A percentile compares a stretch with the other conserved stretches of the same genome.
phyloP scores from a whole-genome alignment of 2,329 filamentous ascomycete species.

The Nectriaceae sp. region DNA sequence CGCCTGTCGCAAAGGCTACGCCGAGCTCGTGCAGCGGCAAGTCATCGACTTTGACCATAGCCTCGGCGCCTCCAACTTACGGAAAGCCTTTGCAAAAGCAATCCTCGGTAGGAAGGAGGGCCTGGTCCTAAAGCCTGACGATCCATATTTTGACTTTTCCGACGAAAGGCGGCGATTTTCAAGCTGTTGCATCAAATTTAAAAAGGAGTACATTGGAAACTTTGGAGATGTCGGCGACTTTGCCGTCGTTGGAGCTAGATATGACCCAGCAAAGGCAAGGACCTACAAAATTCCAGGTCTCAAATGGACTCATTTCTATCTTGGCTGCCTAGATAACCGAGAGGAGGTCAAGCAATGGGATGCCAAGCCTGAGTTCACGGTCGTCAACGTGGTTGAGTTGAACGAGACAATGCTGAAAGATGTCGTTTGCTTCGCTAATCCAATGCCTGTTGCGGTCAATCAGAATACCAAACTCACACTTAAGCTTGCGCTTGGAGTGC shows the following conservation, averaged over 20 bases:
- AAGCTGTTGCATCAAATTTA: constrained; percentile 74
- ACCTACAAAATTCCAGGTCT: constrained; percentile 55
- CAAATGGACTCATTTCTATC: constrained; percentile 78
- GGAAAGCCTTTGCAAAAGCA: constrained; percentile 65
- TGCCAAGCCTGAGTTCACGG: constrained; percentile 60
- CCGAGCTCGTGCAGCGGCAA: constrained; percentile 67
- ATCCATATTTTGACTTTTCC: constrained; percentile 70
- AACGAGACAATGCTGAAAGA: constrained; percentile 51
- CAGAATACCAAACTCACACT: constrained; percentile 47
- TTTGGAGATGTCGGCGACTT: constrained; percentile 86
- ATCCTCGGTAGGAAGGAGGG: constrained; percentile 74
- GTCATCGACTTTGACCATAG: constrained; percentile 64
- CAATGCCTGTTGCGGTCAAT: constrained; percentile 37
- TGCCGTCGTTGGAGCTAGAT: constrained; percentile 74
- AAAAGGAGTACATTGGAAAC: constrained; percentile 78
- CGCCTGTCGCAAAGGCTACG: constrained; percentile 56
- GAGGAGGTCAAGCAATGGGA: constrained; percentile 54
- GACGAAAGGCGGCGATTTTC: constrained; percentile 37
- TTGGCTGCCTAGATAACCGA: constrained; percentile 75
- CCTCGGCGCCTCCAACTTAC: constrained; percentile 55
- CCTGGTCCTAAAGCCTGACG: constrained; percentile 76
- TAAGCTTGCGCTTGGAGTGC: constrained; percentile 46
- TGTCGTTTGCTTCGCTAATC: constrained; percentile 52
- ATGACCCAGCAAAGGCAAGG: constrained; percentile 63
- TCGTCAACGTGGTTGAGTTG: constrained; percentile 66